Evolutionary conservation across 83 land plant species (phyloP).

Genomic region (Diphasiastrum complanatum): DNA sequence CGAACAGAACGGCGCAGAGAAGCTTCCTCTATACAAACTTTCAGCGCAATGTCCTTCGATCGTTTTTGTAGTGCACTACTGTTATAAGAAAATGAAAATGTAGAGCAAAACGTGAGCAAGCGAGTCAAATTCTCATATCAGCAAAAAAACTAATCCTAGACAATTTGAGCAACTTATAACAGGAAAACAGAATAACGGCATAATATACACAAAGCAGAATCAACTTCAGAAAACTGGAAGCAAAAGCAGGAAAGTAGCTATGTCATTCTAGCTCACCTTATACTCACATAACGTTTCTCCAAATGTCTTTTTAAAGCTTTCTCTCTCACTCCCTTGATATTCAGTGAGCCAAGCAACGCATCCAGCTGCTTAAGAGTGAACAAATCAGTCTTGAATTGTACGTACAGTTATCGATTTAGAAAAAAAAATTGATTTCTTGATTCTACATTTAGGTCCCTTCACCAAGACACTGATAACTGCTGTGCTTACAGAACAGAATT

Average conservation of each 20-base stretch:
- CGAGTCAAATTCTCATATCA: too few species aligned
- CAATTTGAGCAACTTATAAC: background rate
- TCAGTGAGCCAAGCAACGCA: constrained; percentile 6
- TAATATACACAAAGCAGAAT: background rate
- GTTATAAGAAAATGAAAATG: too few species aligned
- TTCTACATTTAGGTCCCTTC: too few species aligned
- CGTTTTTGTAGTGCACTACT: background rate
- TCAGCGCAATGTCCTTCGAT: background rate
- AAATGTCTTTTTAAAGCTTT: constrained; percentile 2
- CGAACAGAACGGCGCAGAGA: background rate
- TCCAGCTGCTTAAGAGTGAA: constrained; percentile 16
- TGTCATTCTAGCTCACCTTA: constrained; percentile 7
- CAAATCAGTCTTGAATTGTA: too few species aligned
- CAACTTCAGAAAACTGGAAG: background rate
- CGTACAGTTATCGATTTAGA: too few species aligned
- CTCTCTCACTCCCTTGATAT: constrained; percentile 15
- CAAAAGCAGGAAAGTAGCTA: background rate
- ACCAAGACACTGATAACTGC: too few species aligned
- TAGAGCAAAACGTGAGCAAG: too few species aligned
- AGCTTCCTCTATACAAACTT: background rate
- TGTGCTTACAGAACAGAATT: too few species aligned
- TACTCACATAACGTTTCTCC: constrained; percentile 1
- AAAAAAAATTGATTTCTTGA: too few species aligned
- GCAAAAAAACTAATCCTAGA: too few species aligned
- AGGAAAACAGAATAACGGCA: background rate